Conservation (phyloP, 2,329 filamentous ascomycete genomes). For the Lasiodiplodia hormozganensis region DNA sequence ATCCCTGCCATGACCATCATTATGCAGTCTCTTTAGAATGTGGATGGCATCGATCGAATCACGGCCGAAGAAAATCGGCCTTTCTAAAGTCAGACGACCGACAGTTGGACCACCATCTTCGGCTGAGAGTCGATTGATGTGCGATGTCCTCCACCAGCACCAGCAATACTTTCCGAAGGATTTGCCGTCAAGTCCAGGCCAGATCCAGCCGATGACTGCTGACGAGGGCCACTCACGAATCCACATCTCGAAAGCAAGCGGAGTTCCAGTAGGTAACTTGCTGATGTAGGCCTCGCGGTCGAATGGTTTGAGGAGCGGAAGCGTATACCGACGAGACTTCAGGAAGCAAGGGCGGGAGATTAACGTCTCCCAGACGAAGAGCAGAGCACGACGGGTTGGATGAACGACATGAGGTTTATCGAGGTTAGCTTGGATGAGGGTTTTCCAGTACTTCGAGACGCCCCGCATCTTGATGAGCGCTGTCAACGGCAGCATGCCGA, state of each 20-base stretch:
- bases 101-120: not conserved
- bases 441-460: not conserved
- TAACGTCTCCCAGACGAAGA: not conserved
- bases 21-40: not conserved
- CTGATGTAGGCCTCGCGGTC: constrained; percentile 9
- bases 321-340: not conserved
- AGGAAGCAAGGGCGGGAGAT: not conserved
- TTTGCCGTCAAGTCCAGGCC: not conserved
- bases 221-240: constrained; percentile 11
- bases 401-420: not conserved
- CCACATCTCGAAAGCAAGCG: constrained; percentile 9
- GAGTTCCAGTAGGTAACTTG: not conserved
- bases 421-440: not conserved
- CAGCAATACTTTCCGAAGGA: not conserved
- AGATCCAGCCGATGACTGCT: constrained; percentile 8
- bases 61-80: not conserved
- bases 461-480: not conserved
- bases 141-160: not conserved
- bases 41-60: not conserved
- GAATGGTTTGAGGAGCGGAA: not conserved
- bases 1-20: not conserved
- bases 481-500: not conserved
- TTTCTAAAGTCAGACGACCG: not conserved
- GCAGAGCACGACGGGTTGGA: not conserved
- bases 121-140: not conserved